These are phyloP conservation scores for Nitzschia inconspicua DNA, from an alignment of 108 stramenopile genomes.

Conservation along the genomic window DNA sequence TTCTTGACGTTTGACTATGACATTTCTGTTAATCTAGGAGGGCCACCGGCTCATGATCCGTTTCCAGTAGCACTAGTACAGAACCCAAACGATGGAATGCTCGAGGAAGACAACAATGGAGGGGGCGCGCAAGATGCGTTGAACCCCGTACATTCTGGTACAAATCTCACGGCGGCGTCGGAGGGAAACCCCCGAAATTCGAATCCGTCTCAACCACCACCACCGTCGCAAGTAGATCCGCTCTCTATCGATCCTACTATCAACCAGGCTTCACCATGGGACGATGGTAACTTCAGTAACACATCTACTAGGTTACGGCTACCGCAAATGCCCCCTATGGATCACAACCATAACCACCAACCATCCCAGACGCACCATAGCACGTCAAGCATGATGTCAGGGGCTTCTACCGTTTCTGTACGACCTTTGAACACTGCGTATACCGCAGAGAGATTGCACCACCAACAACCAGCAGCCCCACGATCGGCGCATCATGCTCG, in stretches of 20 bases:
- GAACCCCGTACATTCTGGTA: too few relatives aligned
- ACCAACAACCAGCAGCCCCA: too few relatives aligned
- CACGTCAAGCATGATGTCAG: not conserved
- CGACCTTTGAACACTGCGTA: not conserved
- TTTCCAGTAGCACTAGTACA: conserved; percentile 22
- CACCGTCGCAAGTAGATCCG: conserved; percentile 44
- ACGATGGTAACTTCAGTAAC: not conserved
- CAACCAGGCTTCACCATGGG: conserved; percentile 11
- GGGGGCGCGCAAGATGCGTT: conserved; percentile 1
- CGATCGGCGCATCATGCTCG: too few relatives aligned
- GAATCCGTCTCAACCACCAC: not conserved
- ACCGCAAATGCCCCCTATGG: conserved; percentile 12
- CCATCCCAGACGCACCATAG: not conserved
- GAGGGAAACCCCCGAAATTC: not conserved
- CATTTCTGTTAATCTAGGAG: conserved; percentile 23
- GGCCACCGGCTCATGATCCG: conserved; percentile 35
- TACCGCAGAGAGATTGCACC: not conserved
- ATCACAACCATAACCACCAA: not conserved
- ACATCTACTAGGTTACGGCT: not conserved
- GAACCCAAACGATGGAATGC: too few relatives aligned
- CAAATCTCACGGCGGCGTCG: conserved; percentile 2
- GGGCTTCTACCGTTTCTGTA: not conserved
- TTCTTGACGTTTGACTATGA: conserved; percentile 71
- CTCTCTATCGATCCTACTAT: conserved; percentile 66
- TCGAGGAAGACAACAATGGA: not conserved